Evolutionary conservation across 140 eudicot genomes (phyloP), one percentile per base, ranked within the genome.

Genomic region (Bidens hawaiensis): DNA sequence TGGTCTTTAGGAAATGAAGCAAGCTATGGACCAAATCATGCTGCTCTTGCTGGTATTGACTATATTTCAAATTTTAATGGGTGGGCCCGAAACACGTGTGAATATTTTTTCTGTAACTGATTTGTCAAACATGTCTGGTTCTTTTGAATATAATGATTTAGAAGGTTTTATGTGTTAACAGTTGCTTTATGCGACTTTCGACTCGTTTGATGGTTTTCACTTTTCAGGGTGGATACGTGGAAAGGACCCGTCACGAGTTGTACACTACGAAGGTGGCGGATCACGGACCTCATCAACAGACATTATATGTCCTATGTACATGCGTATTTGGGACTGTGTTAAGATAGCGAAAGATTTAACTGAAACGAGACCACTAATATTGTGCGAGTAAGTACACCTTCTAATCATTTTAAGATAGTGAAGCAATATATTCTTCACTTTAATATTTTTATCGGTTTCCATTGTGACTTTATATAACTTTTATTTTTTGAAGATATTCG

Each of bases 1-100:
- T 93, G 99, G 99, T 93, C 99, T 53, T 67, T 93, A 56, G 99
- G 99, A 55, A 93, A 93, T 47, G 99, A 93, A 82, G 69, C 99
- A 58, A 80, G 94, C 63, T 93, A 93, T 77, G 99, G 99, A 72
- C 93, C 99, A 31, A 93, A 76, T 81, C 99, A 93, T 73, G 79
- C 77, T 64, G 93, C 99, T 75, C 81, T 78, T 24, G 89, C 96
- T 66, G 96, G 96, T 93, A 87, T n/a, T 57, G 50, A 57, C 43
- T 26, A 0, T 4, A 8, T 51, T 64, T 15, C 0, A 23, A 14
- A 65, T 36, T 46, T 43, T 70, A 21, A 25, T 27, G 22, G 36
- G 50, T 17, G 3, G 53, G 24, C 28, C 0, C 1, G 2, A 6
- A 66, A 52, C 36, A 65, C 14, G 8, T 51, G 23, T 55, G 5